These are phyloP conservation scores for Cladosporium cucumerinum DNA, from an alignment of 2,329 filamentous ascomycete species.

Conservation along the genomic window DNA sequence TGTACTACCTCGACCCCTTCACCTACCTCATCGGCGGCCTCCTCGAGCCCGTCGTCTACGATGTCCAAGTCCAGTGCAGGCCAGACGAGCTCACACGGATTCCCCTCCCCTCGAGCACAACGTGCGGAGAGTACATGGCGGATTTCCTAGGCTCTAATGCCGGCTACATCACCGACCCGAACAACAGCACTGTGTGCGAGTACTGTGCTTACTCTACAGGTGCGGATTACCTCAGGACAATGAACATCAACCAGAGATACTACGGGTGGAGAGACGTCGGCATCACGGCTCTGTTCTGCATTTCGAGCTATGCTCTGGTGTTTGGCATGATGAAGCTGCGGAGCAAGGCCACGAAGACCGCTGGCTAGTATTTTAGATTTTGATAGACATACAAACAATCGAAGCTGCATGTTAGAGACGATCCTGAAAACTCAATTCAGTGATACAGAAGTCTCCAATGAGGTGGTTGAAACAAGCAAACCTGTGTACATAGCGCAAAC, in stretches of 20 bases:
- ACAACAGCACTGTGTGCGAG: conserved; percentile 52
- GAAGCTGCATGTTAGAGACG: neutral
- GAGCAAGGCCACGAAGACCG: conserved; percentile 13
- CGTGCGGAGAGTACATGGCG: conserved; percentile 58
- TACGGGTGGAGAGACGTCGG: conserved; percentile 66
- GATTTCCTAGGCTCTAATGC: conserved; percentile 43
- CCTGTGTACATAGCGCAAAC: neutral
- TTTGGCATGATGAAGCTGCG: conserved; percentile 36
- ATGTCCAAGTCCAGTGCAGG: conserved; percentile 29
- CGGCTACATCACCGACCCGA: conserved; percentile 56
- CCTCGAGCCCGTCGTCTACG: conserved; percentile 60
- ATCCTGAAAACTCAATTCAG: neutral
- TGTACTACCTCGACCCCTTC: conserved; percentile 53
- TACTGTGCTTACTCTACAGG: conserved; percentile 61
- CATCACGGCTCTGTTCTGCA: conserved; percentile 54
- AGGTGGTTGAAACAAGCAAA: neutral
- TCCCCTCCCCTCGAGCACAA: conserved; percentile 49
- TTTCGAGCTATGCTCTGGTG: conserved; percentile 10
- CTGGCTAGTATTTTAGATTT: neutral
- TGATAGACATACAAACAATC: neutral
- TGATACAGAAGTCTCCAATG: neutral
- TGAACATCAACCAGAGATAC: conserved; percentile 60
- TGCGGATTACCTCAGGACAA: conserved; percentile 56
- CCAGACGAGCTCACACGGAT: conserved; percentile 40
- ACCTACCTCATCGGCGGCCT: conserved; percentile 73